Percentiles rank a stretch among this genome's conserved stretches.
Conservation (phyloP, 2,329 filamentous ascomycete genomes). For the Diaporthe aspalathi region DNA sequence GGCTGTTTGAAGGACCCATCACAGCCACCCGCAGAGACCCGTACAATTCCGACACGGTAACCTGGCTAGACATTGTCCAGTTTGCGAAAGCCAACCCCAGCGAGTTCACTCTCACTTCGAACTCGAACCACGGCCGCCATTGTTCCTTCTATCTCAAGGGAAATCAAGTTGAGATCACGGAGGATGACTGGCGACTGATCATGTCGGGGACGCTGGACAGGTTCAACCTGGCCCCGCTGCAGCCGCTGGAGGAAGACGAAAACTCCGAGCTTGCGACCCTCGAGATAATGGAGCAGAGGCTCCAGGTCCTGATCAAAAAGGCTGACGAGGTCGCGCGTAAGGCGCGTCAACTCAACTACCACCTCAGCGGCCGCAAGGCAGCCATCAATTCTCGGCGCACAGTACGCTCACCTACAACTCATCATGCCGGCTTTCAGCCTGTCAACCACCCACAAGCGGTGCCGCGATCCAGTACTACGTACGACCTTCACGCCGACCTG, state of each 20-base stretch:
- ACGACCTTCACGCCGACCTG: constrained; percentile 65
- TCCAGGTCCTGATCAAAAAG: constrained; percentile 81
- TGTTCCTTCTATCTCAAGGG: constrained; percentile 88
- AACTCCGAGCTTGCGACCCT: constrained; percentile 85
- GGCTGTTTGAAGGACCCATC: constrained; percentile 85
- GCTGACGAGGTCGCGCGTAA: constrained; percentile 76
- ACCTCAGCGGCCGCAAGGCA: constrained; percentile 78
- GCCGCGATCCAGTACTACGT: constrained; percentile 49
- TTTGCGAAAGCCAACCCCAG: constrained; percentile 84
- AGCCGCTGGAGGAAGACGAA: constrained; percentile 87
- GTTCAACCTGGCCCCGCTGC: constrained; percentile 75
- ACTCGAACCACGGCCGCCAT: constrained; percentile 74
- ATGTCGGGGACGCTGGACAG: constrained; percentile 85
- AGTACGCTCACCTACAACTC: constrained; percentile 45
- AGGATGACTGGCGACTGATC: constrained; percentile 89
- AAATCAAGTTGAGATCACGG: constrained; percentile 83
- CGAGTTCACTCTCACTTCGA: constrained; percentile 79
- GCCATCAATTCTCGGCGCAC: constrained; percentile 76
- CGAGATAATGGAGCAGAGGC: constrained; percentile 83
- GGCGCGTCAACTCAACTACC: constrained; percentile 82
- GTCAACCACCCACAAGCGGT: constrained; percentile 47
- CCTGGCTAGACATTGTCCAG: constrained; percentile 87
- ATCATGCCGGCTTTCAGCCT: constrained; percentile 52
- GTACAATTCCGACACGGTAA: constrained; percentile 67
- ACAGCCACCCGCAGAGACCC: constrained; percentile 66